Base-by-base conservation (phyloP, 2,329 filamentous ascomycete genomes). In the Huntiella decipiens region DNA sequence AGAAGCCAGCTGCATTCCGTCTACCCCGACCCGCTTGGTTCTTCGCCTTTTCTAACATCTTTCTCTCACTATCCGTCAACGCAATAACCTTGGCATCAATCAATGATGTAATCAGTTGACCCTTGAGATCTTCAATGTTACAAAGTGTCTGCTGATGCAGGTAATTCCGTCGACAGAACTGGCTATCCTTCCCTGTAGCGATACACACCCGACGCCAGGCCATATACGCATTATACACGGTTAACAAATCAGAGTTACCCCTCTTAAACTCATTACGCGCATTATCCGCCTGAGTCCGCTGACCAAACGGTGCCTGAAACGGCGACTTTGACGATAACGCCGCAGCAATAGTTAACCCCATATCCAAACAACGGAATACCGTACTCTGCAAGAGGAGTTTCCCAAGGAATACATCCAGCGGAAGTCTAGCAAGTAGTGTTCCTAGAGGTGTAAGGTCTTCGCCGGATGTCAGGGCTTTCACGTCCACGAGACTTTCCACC, bases 51-150 rank as follows among this genome's bases (percentile, higher is more conserved):
- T 77, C 79, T 4, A 95, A 67, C 1, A 71, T 65, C 32, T 70
- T 67, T 39, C 81, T 74, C 58, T 95, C 86, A 2, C 79, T 74
- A 0, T 76, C 67, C 0, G 82, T 82, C 2, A 95, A 67, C 8
- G 72, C 73, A 4, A 96, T 64, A 52, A 95, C 82, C 0, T 85
- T 84, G 1, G 86, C 83, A 54, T 96, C 91, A 5, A 80, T 81
- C 1, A 98, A 70, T 0, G 84, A 82, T 2, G 83, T 78, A 1
- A 95, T 68, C 0, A 98, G 73, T 56, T 98, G 91, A 5, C 82
- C 82, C 61, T 96, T 98, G 45, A 96, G 71, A 54, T 98, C 91
- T 59, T 98, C 91, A 52, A 98, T 94, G 52, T 91, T 93, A 40
- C 77, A 70, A 3, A 98, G 70, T 3, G 84, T 91, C 58, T 92